Evolutionary conservation across 352 stramenopile genomes (phyloP).

Genomic region (Phytophthora hybrid): DNA sequence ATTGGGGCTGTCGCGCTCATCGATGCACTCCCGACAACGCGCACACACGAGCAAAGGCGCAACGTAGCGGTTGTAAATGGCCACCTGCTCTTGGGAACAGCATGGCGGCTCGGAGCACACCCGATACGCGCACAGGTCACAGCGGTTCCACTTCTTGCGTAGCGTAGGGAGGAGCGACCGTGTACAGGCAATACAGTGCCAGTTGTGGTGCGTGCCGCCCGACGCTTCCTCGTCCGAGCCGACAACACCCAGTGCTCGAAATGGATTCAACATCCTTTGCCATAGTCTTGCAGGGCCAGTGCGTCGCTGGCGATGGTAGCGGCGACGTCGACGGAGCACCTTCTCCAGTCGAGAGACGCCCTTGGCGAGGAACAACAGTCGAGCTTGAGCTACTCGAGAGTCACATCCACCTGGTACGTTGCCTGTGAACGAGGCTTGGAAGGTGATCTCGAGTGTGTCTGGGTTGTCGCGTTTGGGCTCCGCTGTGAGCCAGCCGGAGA

Average conservation of each 20-base stretch:
- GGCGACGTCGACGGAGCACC: slow-evolving; percentile 34
- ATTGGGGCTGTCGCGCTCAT: slow-evolving; percentile 21
- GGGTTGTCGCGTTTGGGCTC: slow-evolving; percentile 25
- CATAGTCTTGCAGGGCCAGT: slow-evolving; percentile 25
- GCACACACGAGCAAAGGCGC: slow-evolving; percentile 44
- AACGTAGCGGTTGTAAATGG: slow-evolving; percentile 56
- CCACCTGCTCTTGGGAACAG: slow-evolving; percentile 46
- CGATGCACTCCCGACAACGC: slow-evolving; percentile 47
- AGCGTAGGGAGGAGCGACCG: slow-evolving; percentile 34
- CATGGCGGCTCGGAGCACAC: slow-evolving; percentile 42
- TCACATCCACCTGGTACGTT: slow-evolving; percentile 25
- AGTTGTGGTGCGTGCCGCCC: slow-evolving; percentile 37
- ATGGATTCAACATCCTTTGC: slow-evolving; percentile 26
- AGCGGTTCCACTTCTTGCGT: slow-evolving; percentile 39
- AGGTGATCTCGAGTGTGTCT: slow-evolving; percentile 35
- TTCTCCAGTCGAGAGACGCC: slow-evolving; percentile 42
- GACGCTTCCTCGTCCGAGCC: slow-evolving; percentile 20
- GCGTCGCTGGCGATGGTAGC: slow-evolving; percentile 9
- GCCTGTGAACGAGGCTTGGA: slow-evolving; percentile 38
- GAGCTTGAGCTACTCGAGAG: slow-evolving; percentile 27
- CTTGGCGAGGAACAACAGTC: slow-evolving; percentile 37
- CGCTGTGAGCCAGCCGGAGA: slow-evolving; percentile 44
- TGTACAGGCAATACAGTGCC: slow-evolving; percentile 52
- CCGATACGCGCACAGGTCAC: slow-evolving; percentile 52
- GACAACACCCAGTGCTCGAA: slow-evolving; percentile 25